Percentiles rank a stretch among this genome's conserved stretches.
Evolutionary conservation across 768 basidiomycete genomes (phyloP).

Genomic region (Sporobolomyces roseus): DNA sequence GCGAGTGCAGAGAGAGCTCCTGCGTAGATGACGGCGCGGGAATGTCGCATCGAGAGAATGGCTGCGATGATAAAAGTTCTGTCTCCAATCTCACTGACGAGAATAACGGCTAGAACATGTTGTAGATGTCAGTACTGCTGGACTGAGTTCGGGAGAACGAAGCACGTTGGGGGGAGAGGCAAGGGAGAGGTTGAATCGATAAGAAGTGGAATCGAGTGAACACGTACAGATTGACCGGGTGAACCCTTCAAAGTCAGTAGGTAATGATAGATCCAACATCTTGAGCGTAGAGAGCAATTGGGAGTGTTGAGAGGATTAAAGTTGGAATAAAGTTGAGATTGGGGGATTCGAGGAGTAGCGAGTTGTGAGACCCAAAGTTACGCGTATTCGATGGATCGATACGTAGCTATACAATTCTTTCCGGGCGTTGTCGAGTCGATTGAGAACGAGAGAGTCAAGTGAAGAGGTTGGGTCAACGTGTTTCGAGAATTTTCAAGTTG

Average conservation of each 20-base stretch:
- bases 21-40: constrained; percentile 72
- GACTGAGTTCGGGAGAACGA: no score
- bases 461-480: not conserved
- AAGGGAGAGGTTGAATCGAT: no score
- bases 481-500: no score
- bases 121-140: no score
- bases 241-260: constrained; percentile 28
- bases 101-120: constrained; percentile 14
- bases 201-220: no score
- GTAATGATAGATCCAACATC: constrained; percentile 32
- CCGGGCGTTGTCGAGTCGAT: no score
- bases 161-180: no score
- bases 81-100: constrained; percentile 81
- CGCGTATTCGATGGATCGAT: no score
- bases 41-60: constrained; percentile 77
- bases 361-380: no score
- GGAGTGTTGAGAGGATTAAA: not conserved
- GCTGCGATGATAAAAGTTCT: constrained; percentile 86
- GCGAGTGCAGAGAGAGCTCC: constrained; percentile 84
- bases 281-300: not conserved
- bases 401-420: no score
- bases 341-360: no score
- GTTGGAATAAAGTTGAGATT: not conserved
- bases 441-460: not conserved
- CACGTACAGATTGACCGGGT: constrained; percentile 33